A percentile compares a stretch with the other conserved stretches of the same genome.
phyloP scores from a whole-genome alignment of 2,329 filamentous ascomycete species.

The Zasmidium cellare region DNA sequence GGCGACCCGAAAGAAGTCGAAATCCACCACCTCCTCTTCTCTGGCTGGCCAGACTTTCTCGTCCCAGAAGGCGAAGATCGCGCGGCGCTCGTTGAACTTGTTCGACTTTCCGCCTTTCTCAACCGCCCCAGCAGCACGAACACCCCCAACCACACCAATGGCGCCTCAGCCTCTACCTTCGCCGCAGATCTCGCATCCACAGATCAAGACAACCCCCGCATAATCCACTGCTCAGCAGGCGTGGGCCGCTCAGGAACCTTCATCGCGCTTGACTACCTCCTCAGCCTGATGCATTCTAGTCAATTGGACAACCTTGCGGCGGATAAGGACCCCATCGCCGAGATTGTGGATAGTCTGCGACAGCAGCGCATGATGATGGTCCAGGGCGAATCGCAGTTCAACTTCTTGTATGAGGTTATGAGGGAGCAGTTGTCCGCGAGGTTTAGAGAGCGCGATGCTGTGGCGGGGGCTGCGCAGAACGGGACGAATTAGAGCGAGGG shows the following conservation, averaged over 20 bases:
- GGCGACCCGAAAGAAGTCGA: slow-evolving; percentile 54
- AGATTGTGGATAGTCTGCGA: slow-evolving; percentile 76
- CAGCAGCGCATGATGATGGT: slow-evolving; percentile 96
- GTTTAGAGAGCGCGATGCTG: slow-evolving; percentile 1
- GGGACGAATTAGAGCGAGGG: slow-evolving; percentile 1
- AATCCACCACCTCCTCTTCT: slow-evolving; percentile 84
- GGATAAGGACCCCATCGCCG: slow-evolving; percentile 68
- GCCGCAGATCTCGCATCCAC: slow-evolving; percentile 30
- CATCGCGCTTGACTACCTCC: slow-evolving; percentile 89
- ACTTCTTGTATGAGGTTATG: slow-evolving; percentile 86
- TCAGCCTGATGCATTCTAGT: slow-evolving; percentile 77
- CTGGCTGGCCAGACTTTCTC: slow-evolving; percentile 85
- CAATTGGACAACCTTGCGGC: slow-evolving; percentile 54
- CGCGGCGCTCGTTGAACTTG: slow-evolving; percentile 66
- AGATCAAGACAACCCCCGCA: slow-evolving; percentile 63
- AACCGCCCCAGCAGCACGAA: slow-evolving; percentile 41
- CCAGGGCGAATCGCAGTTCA: slow-evolving; percentile 79
- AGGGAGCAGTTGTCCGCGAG: slow-evolving; percentile 58
- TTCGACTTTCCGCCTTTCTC: slow-evolving; percentile 63
- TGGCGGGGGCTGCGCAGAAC: slow-evolving; percentile 4
- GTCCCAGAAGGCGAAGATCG: slow-evolving; percentile 71
- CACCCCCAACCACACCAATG: slow-evolving; percentile 15
- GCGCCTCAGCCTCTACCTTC: slow-evolving; percentile 13
- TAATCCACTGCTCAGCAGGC: slow-evolving; percentile 75
- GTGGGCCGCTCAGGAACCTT: slow-evolving; percentile 95